These are phyloP conservation scores for Hyphopichia wangnamkhiaoensis DNA, from an alignment of 1,139 yeast species.

Conservation along the genomic window DNA sequence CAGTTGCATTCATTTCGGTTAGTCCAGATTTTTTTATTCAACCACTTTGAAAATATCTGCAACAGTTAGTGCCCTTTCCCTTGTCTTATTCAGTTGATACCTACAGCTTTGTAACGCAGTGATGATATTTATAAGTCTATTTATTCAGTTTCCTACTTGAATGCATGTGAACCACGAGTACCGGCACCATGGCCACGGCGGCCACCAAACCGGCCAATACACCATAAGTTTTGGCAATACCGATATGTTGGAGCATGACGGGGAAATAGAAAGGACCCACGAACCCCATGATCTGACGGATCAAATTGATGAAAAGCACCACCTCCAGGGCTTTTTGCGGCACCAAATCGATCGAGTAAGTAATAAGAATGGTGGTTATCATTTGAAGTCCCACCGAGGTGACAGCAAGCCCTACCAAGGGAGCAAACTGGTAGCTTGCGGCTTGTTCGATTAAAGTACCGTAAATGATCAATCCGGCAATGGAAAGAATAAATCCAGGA, in stretches of 20 bases:
- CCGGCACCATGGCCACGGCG: constrained; percentile 1
- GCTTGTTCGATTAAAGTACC: constrained; percentile 14
- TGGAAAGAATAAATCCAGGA: constrained; percentile 16
- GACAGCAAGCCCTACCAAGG: constrained; percentile 18
- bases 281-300: constrained; percentile 19
- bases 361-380: constrained; percentile 18
- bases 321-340: constrained; percentile 15
- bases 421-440: constrained; percentile 11
- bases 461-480: constrained; percentile 17
- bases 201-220: constrained; percentile 17
- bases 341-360: constrained; percentile 17
- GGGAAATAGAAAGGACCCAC: constrained; percentile 24
- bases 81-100: too few species aligned
- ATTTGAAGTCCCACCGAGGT: constrained; percentile 19
- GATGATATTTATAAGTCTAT: too few species aligned
- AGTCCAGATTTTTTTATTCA: too few species aligned
- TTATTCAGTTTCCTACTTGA: too few species aligned
- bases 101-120: too few species aligned
- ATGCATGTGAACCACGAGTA: background rate
- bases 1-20: too few species aligned
- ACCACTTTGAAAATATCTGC: too few species aligned
- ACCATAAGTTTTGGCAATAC: constrained; percentile 16
- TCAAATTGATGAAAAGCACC: constrained; percentile 17
- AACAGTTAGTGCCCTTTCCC: too few species aligned
- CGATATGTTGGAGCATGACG: constrained; percentile 16